These are phyloP conservation scores for Paxillus rubicundulus DNA, from an alignment of 768 basidiomycete species.

Conservation along the genomic window DNA sequence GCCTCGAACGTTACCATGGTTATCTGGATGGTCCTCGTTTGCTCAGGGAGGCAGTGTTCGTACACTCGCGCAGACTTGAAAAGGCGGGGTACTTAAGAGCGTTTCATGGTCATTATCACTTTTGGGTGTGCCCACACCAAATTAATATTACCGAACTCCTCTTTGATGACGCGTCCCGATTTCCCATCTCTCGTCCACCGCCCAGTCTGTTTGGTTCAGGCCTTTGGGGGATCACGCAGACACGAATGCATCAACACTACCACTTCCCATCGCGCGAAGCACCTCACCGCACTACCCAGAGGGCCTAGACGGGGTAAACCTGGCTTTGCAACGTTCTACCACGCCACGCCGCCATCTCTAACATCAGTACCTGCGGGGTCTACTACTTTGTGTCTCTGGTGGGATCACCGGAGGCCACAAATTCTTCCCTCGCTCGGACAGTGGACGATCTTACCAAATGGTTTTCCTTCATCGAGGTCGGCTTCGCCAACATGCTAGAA, in stretches of 20 bases:
- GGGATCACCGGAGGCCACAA: conserved; percentile 55
- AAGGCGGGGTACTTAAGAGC: conserved; percentile 75
- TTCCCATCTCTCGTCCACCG: conserved; percentile 37
- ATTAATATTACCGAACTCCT: too few species aligned
- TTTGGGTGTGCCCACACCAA: conserved; percentile 46
- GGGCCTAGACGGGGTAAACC: conserved; percentile 20
- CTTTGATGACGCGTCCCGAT: conserved; percentile 32
- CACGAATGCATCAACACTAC: conserved; percentile 39
- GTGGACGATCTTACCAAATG: conserved; percentile 76
- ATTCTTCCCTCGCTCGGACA: conserved; percentile 66
- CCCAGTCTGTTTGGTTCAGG: conserved; percentile 38
- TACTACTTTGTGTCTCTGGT: conserved; percentile 54
- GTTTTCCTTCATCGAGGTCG: conserved; percentile 71
- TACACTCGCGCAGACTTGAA: conserved; percentile 87
- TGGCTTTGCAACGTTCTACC: conserved; percentile 25
- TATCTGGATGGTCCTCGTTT: conserved; percentile 89
- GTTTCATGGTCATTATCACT: conserved; percentile 81
- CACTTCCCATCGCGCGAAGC: conserved; percentile 38
- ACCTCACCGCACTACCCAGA: conserved; percentile 27
- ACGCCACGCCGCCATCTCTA: conserved; percentile 33
- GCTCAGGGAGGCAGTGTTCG: conserved; percentile 94
- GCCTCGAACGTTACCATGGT: conserved; percentile 92
- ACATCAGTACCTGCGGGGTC: conserved; percentile 31
- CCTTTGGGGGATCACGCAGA: conserved; percentile 24
- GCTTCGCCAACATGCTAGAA: conserved; percentile 66